Evolutionary conservation across 495 filamentous ascomycete species (phyloP).

Genomic region (Penicillium alfredii): DNA sequence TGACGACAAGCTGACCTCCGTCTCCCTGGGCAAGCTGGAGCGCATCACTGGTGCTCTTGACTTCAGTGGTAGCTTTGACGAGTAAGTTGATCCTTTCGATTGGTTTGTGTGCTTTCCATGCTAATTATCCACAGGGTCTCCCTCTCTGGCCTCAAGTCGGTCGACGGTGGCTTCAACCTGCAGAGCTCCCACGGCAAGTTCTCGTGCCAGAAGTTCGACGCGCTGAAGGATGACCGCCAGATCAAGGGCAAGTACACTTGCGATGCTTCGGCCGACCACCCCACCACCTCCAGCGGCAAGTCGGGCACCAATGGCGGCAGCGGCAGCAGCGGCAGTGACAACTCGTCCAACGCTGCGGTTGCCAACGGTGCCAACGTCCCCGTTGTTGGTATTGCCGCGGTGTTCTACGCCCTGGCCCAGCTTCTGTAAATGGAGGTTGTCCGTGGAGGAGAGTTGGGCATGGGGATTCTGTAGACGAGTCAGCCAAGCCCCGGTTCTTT

Average conservation of each 20-base stretch:
- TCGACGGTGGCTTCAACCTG: conserved; percentile 82
- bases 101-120: conserved; percentile 5
- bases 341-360: conserved; percentile 37
- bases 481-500: conserved; percentile 35
- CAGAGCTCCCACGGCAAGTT: conserved; percentile 62
- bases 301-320: conserved; percentile 34
- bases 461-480: conserved; percentile 32
- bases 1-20: conserved; percentile 64
- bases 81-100: conserved; percentile 51
- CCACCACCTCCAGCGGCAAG: conserved; percentile 32
- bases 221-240: conserved; percentile 34
- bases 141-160: conserved; percentile 63
- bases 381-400: conserved; percentile 37
- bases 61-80: conserved; percentile 76
- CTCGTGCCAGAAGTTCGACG: conserved; percentile 45
- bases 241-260: conserved; percentile 64
- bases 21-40: conserved; percentile 62
- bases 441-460: conserved; percentile 19
- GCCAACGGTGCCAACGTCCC: conserved; percentile 36
- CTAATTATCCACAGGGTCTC: conserved; percentile 49
- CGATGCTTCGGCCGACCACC: conserved; percentile 33
- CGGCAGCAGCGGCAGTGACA: conserved; percentile 25
- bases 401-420: conserved; percentile 42
- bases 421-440: conserved; percentile 29
- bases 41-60: conserved; percentile 81